Base-by-base conservation (phyloP, 306 rosid species). In the Boehmeria nivea region DNA sequence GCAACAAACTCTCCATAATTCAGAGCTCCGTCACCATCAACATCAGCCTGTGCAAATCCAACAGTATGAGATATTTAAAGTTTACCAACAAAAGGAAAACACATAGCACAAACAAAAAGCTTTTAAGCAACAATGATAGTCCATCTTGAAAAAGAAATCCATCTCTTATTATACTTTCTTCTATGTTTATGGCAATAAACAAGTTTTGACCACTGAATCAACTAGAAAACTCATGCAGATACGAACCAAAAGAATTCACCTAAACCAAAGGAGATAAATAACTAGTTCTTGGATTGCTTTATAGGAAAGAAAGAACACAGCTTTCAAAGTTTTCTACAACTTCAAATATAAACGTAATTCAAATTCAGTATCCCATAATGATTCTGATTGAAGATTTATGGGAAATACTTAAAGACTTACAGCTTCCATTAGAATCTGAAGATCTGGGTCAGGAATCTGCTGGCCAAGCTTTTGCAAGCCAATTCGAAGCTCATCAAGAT, bases 1-100 rank as follows among this genome's bases (percentile, higher is more conserved):
- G 89, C 94, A 3, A 89, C 82, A 65, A 89, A 89, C 71, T 89
- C 97, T 51, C 79, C 89, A 51, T 89, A 89, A 61, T 89, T 84
- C 44, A 89, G 72, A 67, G 73, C 71, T 31, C 97, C 95, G 61
- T 89, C 97, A 0, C 81, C 76, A 43, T 89, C 94, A 37, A 72
- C 60, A 79, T 89, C 95, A 20, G 87, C 97, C 95, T 89, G 78
- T 47, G 56, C 21, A 46, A 44, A 67, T 54, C 13, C 26, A 24
- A 58, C 61, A 13, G 0, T 63, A 7, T 45, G 47, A 26, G 14
- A 50, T 3, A 33, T 17, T 19, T 3, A 27, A 40, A 6, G 27
- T 12, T 4, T 31, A 34, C 31, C 14, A 28, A 38, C 19, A 12
- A 12, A 25, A n/a, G 16, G 39, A 48, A 16, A 49, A 23, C 45